Conservation (phyloP, 2,329 filamentous ascomycete genomes). For the Microdochium trichocladiopsis region DNA sequence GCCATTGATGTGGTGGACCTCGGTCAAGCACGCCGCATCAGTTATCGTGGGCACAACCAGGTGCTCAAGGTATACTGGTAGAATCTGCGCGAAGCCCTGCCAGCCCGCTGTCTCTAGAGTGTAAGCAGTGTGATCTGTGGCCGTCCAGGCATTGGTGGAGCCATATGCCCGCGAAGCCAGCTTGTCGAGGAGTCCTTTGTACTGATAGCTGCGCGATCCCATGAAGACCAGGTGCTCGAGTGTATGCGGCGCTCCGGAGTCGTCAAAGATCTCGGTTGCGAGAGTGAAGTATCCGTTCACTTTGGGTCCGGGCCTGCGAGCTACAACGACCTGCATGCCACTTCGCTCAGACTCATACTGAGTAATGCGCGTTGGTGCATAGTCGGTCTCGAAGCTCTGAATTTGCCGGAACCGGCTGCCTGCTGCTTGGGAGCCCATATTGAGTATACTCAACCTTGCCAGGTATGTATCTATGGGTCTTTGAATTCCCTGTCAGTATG, state of each 20-base stretch:
- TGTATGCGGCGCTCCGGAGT: slow-evolving; percentile 86
- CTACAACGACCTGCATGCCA: slow-evolving; percentile 89
- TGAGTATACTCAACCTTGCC: slow-evolving; percentile 18
- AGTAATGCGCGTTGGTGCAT: slow-evolving; percentile 79
- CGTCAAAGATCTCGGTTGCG: slow-evolving; percentile 95
- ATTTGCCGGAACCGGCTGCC: slow-evolving; percentile 69
- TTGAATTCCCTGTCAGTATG: background rate
- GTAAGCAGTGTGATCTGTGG: slow-evolving; percentile 93
- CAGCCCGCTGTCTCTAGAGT: slow-evolving; percentile 92
- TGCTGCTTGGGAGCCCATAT: slow-evolving; percentile 46
- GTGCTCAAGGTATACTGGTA: slow-evolving; percentile 94
- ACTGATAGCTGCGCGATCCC: slow-evolving; percentile 88
- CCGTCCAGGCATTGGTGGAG: slow-evolving; percentile 93
- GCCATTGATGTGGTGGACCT: slow-evolving; percentile 93
- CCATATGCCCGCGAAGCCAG: slow-evolving; percentile 91
- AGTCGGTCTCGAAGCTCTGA: slow-evolving; percentile 82
- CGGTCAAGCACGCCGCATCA: slow-evolving; percentile 87
- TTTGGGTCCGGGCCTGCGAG: slow-evolving; percentile 91
- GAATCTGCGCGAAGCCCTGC: slow-evolving; percentile 91
- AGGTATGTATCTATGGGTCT: slow-evolving; percentile 1
- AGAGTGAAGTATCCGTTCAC: slow-evolving; percentile 91
- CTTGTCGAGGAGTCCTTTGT: slow-evolving; percentile 93
- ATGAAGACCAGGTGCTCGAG: slow-evolving; percentile 80
- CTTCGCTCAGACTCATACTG: slow-evolving; percentile 95
- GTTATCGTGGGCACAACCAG: slow-evolving; percentile 86